These are phyloP conservation scores for Termitomyces sp. DNA, from an alignment of 768 basidiomycete genomes.

Conservation along the genomic window DNA sequence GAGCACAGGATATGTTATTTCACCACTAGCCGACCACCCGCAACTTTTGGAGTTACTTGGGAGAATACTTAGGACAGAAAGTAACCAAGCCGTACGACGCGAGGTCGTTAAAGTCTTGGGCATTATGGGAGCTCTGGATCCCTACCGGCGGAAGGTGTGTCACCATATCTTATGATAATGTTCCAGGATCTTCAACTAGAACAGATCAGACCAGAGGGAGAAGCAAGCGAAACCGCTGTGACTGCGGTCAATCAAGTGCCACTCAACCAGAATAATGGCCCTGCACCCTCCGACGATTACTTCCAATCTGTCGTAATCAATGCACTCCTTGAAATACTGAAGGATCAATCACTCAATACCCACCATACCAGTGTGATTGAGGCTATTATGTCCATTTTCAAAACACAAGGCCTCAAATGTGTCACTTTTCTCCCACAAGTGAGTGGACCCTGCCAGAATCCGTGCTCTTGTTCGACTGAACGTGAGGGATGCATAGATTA, in stretches of 20 bases:
- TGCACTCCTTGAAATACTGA: slow-evolving; percentile 78
- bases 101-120: slow-evolving; percentile 95
- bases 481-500: slow-evolving; percentile 48
- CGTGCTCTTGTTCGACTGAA: not conserved
- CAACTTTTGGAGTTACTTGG: slow-evolving; percentile 83
- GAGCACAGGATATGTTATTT: slow-evolving; percentile 91
- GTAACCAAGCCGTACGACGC: slow-evolving; percentile 60
- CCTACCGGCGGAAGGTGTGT: slow-evolving; percentile 85
- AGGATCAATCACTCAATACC: slow-evolving; percentile 79
- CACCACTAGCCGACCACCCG: slow-evolving; percentile 87
- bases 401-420: slow-evolving; percentile 94
- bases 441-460: not conserved
- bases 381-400: slow-evolving; percentile 98
- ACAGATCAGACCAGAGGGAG: slow-evolving; percentile 51
- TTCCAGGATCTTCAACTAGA: slow-evolving; percentile 26
- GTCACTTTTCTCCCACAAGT: slow-evolving; percentile 94
- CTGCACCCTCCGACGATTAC: slow-evolving; percentile 83
- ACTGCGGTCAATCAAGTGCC: slow-evolving; percentile 66
- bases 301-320: slow-evolving; percentile 96
- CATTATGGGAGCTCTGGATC: slow-evolving; percentile 93
- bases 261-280: slow-evolving; percentile 52
- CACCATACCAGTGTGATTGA: slow-evolving; percentile 94
- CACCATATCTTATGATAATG: not conserved
- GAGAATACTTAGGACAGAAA: slow-evolving; percentile 80
- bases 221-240: slow-evolving; percentile 53